A percentile compares a stretch with the other conserved stretches of the same genome.
Conservation (phyloP, 441 rosid species). For the Pelargonium cotyledonis region DNA sequence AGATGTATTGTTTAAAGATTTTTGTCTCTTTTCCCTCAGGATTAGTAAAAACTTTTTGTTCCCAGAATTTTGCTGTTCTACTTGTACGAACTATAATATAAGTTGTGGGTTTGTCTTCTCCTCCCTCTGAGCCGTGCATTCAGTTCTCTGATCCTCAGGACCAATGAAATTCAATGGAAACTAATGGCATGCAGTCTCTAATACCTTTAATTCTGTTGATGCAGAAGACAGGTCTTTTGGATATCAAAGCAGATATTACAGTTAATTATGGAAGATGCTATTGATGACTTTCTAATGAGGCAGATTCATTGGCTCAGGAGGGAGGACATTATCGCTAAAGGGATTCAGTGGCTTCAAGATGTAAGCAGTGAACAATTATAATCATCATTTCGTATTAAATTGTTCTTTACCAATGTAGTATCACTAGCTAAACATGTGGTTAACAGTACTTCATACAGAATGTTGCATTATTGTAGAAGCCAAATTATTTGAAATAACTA, state of each 20-base stretch:
- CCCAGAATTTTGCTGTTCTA: background rate
- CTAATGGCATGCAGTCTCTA: slow-evolving; percentile 9
- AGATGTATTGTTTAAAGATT: background rate
- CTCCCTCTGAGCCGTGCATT: background rate
- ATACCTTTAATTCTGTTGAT: slow-evolving; percentile 21
- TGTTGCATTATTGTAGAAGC: background rate
- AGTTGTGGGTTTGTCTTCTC: background rate
- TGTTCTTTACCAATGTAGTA: slow-evolving; percentile 1
- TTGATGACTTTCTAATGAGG: slow-evolving; percentile 89
- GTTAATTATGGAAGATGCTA: slow-evolving; percentile 94
- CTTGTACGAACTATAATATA: background rate
- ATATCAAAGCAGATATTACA: slow-evolving; percentile 92
- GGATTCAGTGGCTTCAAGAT: slow-evolving; percentile 82
- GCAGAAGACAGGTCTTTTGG: slow-evolving; percentile 97
- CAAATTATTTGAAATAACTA: background rate
- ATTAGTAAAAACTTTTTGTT: background rate
- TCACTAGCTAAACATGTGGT: background rate
- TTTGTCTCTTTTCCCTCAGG: background rate
- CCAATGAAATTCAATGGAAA: background rate
- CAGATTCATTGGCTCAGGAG: slow-evolving; percentile 75
- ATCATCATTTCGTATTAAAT: background rate
- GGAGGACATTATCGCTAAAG: slow-evolving; percentile 71
- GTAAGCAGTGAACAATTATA: slow-evolving; percentile 43
- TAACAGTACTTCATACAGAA: slow-evolving; percentile 3
- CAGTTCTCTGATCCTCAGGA: background rate